phyloP scores from a whole-genome alignment of 345 rosid genomes.

The Lepidium africanum region DNA sequence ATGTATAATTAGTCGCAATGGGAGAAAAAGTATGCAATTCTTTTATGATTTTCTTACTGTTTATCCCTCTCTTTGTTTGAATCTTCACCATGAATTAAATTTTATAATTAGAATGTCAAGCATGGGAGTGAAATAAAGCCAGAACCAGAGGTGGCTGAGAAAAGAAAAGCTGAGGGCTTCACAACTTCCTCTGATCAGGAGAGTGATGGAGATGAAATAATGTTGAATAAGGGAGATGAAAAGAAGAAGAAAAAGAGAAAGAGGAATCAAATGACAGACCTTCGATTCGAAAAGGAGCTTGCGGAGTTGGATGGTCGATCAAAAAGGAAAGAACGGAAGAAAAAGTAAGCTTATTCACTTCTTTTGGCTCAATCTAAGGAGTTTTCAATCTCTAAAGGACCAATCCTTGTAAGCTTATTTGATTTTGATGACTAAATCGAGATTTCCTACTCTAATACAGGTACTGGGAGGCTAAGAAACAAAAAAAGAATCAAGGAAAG shows the following conservation, averaged over 20 bases:
- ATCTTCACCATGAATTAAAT: too few relatives aligned
- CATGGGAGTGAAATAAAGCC: constrained; percentile 10
- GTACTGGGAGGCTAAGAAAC: constrained; percentile 69
- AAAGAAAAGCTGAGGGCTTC: constrained; percentile 15
- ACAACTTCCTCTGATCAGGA: neutral
- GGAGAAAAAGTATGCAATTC: neutral
- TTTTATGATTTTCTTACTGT: neutral
- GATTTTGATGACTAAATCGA: neutral
- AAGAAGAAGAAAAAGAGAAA: constrained; percentile 66
- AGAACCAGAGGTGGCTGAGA: constrained; percentile 14
- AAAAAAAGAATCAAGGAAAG: constrained; percentile 43
- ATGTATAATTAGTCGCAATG: neutral
- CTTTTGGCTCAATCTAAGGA: neutral
- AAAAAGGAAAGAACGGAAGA: constrained; percentile 60
- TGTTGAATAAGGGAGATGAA: constrained; percentile 14
- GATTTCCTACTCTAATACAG: constrained; percentile 22
- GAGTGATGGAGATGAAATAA: constrained; percentile 23
- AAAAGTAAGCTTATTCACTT: constrained; percentile 34
- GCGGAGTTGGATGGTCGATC: constrained; percentile 34
- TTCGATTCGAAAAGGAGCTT: constrained; percentile 44
- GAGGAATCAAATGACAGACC: constrained; percentile 56
- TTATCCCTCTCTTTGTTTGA: neutral
- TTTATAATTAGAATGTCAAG: constrained; percentile 2
- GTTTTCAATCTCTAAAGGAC: neutral
- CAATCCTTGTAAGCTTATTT: neutral